Evolutionary conservation across 495 filamentous ascomycete species (phyloP), one percentile per base, ranked within the genome.

Genomic region (Pseudevernia furfuracea): DNA sequence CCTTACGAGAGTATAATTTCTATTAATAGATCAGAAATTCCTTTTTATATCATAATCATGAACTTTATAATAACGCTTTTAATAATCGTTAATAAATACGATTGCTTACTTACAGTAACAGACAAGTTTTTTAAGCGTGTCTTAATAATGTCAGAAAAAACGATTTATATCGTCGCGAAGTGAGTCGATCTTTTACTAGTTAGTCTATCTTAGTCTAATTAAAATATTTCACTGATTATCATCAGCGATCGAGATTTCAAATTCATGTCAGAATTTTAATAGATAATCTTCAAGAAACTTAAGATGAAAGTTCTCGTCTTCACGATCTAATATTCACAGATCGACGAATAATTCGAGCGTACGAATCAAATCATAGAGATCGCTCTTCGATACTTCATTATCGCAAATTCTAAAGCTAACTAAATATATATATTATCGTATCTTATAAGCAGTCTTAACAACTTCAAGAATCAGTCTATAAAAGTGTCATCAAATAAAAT

Each of bases 361-460:
- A 52, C 15, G 1, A 52, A 58, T 9, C 8, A 58, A 48, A 49
- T 61, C 15, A 43, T 61, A 25, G 37, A 49, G 11, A 23, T 39
- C 48, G n/a, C 12, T 3, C 7, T 62, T 10, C 21, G 14, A 2
- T 34, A 39, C 17, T 58, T 37, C 25, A 58, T 23, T 58, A 58
- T 39, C 2, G 14, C 10, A 23, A 37, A 37, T 39, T 15, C 1
- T 5, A 25, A 17, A 0, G 6, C 11, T 55, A 38, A 52, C 9
- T 62, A 56, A 10, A 32, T 39, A 3, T 7, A 21, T 25, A 59
- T 65, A 52, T 38, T 59, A n/a, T 9, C 60, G 52, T 65, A 48
- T 38, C 41, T 48, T 19, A 5, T 15, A 53, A 38, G 3, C 23
- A 62, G n/a, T 9, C 38, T 62, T 37, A 53, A 62, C 53, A 37